Conservation (phyloP, 495 filamentous ascomycete genomes). For the Staphylotrichum longicolle region DNA sequence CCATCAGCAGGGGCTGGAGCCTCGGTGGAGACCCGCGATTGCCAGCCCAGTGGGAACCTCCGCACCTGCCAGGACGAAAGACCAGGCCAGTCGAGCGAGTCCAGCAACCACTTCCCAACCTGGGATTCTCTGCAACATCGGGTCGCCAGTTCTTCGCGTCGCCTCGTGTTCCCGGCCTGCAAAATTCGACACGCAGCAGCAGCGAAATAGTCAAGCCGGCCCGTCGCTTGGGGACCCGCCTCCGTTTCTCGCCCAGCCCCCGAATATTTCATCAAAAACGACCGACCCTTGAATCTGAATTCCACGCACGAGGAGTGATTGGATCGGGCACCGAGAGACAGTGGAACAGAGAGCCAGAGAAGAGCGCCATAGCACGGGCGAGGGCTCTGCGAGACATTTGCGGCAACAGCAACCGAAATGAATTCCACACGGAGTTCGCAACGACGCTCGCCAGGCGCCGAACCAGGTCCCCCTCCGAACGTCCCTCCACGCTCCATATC, state of each 20-base stretch:
- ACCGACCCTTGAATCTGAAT: background rate
- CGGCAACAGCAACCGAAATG: conserved; percentile 29
- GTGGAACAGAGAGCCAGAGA: background rate
- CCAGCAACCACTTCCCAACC: too few relatives aligned
- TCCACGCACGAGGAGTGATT: conserved; percentile 1
- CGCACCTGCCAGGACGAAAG: conserved; percentile 2
- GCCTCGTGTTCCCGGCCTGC: background rate
- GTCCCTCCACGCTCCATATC: conserved; percentile 44
- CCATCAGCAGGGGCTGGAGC: conserved; percentile 14
- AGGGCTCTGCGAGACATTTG: background rate
- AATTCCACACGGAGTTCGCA: conserved; percentile 43
- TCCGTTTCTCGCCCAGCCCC: conserved; percentile 7
- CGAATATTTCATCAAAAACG: background rate
- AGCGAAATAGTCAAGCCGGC: background rate
- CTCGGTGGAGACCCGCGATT: conserved; percentile 21
- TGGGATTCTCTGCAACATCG: background rate
- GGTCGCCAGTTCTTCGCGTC: background rate
- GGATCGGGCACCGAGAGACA: conserved; percentile 15
- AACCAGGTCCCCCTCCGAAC: conserved; percentile 44
- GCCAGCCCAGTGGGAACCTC: conserved; percentile 16
- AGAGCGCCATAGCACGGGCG: background rate
- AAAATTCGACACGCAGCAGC: background rate
- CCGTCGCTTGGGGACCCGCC: background rate
- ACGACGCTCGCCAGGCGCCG: conserved; percentile 51
- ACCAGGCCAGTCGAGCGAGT: too few relatives aligned